Evolutionary conservation across 2,329 filamentous ascomycete species (phyloP).

Genomic region (Phialocephala sp.): DNA sequence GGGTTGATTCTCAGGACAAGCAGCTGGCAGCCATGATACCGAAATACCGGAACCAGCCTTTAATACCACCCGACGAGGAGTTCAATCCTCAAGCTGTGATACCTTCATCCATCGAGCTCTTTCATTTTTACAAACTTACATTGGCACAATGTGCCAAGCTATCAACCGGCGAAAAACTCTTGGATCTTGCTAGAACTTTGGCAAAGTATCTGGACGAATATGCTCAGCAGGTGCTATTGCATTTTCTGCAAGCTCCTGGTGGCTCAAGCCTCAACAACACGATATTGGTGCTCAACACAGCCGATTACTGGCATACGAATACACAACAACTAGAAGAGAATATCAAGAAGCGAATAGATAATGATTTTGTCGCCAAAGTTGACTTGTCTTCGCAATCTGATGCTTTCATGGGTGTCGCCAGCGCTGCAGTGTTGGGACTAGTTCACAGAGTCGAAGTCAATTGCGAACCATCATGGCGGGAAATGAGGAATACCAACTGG

Average conservation of each 20-base stretch:
- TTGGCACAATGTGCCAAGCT: slow-evolving; percentile 95
- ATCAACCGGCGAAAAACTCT: slow-evolving; percentile 84
- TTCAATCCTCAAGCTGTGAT: slow-evolving; percentile 91
- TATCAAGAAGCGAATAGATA: slow-evolving; percentile 88
- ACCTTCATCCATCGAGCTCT: slow-evolving; percentile 91
- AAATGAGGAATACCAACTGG: slow-evolving; percentile 98
- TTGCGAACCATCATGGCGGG: slow-evolving; percentile 87
- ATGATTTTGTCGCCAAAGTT: slow-evolving; percentile 74
- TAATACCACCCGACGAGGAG: slow-evolving; percentile 85
- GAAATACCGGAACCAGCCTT: slow-evolving; percentile 82
- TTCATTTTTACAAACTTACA: slow-evolving; percentile 94
- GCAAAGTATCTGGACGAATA: slow-evolving; percentile 96
- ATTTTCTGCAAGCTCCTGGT: slow-evolving; percentile 59
- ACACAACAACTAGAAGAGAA: slow-evolving; percentile 93
- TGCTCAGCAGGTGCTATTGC: slow-evolving; percentile 86
- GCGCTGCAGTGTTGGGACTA: slow-evolving; percentile 81
- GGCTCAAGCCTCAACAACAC: slow-evolving; percentile 73
- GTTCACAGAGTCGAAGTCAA: slow-evolving; percentile 83
- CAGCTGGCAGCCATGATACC: slow-evolving; percentile 84
- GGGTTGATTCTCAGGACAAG: slow-evolving; percentile 96
- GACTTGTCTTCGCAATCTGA: slow-evolving; percentile 94
- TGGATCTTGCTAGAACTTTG: slow-evolving; percentile 84
- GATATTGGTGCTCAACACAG: slow-evolving; percentile 89
- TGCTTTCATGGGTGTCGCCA: slow-evolving; percentile 93
- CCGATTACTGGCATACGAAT: slow-evolving; percentile 95